Evolutionary conservation across 2,329 filamentous ascomycete genomes (phyloP).

Genomic region (Thielaviopsis ethacetica): DNA sequence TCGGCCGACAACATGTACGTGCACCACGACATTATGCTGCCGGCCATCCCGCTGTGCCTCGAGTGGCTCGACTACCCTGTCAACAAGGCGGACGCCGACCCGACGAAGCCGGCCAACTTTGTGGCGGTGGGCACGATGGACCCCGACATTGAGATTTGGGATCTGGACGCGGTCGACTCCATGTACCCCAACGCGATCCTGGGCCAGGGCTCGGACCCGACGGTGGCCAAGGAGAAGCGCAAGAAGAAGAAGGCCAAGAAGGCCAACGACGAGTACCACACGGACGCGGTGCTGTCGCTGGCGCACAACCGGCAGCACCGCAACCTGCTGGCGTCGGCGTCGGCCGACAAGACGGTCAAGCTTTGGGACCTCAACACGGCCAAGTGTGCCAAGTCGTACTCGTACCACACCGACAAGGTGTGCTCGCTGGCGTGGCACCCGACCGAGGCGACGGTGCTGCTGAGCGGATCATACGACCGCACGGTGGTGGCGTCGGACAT

Average conservation of each 20-base stretch:
- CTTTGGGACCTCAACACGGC: slow-evolving; percentile 91
- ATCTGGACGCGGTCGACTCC: slow-evolving; percentile 86
- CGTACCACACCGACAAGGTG: slow-evolving; percentile 93
- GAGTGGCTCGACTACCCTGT: slow-evolving; percentile 95
- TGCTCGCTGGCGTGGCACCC: slow-evolving; percentile 92
- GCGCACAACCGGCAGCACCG: slow-evolving; percentile 86
- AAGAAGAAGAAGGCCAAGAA: slow-evolving; percentile 84
- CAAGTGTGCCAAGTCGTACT: slow-evolving; percentile 89
- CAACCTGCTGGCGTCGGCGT: slow-evolving; percentile 86
- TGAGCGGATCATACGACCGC: slow-evolving; percentile 89
- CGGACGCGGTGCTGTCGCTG: slow-evolving; percentile 81
- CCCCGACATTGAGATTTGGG: slow-evolving; percentile 97
- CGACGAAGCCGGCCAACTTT: slow-evolving; percentile 65
- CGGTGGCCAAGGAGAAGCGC: slow-evolving; percentile 49
- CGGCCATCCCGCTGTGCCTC: slow-evolving; percentile 83
- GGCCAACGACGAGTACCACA: slow-evolving; percentile 81
- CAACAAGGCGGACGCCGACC: slow-evolving; percentile 45
- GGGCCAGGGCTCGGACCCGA: slow-evolving; percentile 48
- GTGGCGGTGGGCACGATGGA: slow-evolving; percentile 95
- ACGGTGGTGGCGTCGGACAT: slow-evolving; percentile 93
- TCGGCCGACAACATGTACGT: slow-evolving; percentile 92
- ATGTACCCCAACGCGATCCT: slow-evolving; percentile 98
- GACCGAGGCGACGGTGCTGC: slow-evolving; percentile 67
- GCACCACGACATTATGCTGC: slow-evolving; percentile 98
- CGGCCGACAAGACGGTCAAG: slow-evolving; percentile 93